Evolutionary conservation across 2,329 filamentous ascomycete species (phyloP).

Genomic region (Xylaria sp.): DNA sequence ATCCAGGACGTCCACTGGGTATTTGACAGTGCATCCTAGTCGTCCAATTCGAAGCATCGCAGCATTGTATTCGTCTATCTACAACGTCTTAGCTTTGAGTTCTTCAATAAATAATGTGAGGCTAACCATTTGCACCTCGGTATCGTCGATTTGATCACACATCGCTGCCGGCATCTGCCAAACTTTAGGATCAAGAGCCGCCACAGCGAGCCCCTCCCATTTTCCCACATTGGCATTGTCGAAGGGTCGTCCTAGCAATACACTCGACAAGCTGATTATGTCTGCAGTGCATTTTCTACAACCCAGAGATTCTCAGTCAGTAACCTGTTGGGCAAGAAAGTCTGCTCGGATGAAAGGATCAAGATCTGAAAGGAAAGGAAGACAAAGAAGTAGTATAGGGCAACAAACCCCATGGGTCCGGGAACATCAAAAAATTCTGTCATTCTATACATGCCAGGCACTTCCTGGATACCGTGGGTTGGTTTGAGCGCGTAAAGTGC

Average conservation of each 20-base stretch:
- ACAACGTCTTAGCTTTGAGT: background rate
- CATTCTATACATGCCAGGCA: background rate
- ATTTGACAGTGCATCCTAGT: slow-evolving; percentile 7
- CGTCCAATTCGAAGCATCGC: background rate
- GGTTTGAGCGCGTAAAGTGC: slow-evolving; percentile 4
- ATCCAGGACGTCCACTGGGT: background rate
- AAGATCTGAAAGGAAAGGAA: no score
- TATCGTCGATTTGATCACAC: background rate
- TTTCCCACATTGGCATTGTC: background rate
- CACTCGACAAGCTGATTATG: background rate
- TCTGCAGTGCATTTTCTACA: background rate
- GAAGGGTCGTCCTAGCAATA: background rate
- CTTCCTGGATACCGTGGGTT: background rate
- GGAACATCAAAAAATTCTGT: background rate
- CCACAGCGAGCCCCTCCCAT: background rate
- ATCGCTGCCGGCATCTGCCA: background rate
- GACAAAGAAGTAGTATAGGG: no score
- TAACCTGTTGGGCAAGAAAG: no score
- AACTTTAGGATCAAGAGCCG: background rate
- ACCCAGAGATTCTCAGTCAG: no score
- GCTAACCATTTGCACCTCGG: background rate
- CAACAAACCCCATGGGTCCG: background rate
- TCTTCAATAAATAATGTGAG: background rate
- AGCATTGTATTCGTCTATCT: background rate
- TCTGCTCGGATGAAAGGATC: no score